phyloP scores from a whole-genome alignment of 345 rosid species.

The Eucalyptus pauciflora region DNA sequence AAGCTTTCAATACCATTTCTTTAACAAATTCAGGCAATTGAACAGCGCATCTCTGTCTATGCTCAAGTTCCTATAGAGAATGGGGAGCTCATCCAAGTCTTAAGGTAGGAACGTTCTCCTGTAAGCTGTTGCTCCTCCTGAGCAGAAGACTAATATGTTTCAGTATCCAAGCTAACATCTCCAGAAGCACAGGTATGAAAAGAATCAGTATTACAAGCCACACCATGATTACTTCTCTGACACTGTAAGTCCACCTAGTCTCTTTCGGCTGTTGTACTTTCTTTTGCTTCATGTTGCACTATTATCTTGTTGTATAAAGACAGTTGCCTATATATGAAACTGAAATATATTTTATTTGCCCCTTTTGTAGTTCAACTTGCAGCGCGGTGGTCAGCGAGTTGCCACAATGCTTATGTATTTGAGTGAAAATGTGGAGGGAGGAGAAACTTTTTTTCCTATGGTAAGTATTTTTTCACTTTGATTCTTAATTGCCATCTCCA shows the following conservation, averaged over 20 bases:
- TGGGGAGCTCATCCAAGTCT: conserved; percentile 92
- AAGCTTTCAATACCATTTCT: neutral
- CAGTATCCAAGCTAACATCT: conserved; percentile 50
- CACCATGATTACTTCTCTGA: conserved; percentile 94
- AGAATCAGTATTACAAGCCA: conserved; percentile 76
- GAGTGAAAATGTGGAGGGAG: conserved; percentile 83
- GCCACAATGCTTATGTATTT: conserved; percentile 95
- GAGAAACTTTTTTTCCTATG: conserved; percentile 94
- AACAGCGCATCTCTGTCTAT: conserved; percentile 81
- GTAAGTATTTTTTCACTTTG: conserved; percentile 14
- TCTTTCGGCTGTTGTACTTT: neutral
- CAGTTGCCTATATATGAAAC: neutral
- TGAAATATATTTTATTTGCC: neutral
- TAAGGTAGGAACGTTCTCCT: conserved; percentile 42
- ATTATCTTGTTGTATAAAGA: neutral
- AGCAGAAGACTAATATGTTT: conserved; percentile 16
- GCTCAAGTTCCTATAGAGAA: conserved; percentile 90
- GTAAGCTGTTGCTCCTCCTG: neutral
- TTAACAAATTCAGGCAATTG: conserved; percentile 56
- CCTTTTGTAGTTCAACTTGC: conserved; percentile 59
- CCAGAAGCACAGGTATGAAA: conserved; percentile 89
- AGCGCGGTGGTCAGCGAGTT: conserved; percentile 87
- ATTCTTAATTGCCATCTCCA: neutral
- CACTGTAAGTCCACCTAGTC: conserved; percentile 36
- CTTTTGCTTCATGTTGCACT: neutral